A percentile compares a stretch with the other conserved stretches of the same genome.
Evolutionary conservation across 2,329 filamentous ascomycete species (phyloP).

Genomic region (Penicillium sp.): DNA sequence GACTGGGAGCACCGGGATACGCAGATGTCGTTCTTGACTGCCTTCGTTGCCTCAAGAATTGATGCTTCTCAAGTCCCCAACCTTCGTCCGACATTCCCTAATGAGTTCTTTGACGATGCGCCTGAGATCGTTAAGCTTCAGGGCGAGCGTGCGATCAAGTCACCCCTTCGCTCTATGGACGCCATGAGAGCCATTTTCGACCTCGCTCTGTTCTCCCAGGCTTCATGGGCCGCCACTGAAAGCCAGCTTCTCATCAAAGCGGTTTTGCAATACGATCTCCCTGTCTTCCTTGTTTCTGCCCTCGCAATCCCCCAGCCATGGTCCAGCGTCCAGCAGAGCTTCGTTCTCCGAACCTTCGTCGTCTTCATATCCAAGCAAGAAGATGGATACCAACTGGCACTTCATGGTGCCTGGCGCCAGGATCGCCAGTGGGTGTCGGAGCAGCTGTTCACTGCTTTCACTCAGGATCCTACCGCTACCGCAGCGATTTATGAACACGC

Average conservation of each 20-base stretch:
- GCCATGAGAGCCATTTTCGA: constrained; percentile 73
- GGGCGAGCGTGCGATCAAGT: constrained; percentile 72
- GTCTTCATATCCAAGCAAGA: constrained; percentile 81
- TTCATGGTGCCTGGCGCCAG: constrained; percentile 89
- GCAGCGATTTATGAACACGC: constrained; percentile 78
- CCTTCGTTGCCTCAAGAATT: constrained; percentile 77
- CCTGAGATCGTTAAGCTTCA: constrained; percentile 63
- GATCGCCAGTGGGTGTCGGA: constrained; percentile 85
- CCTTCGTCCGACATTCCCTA: constrained; percentile 75
- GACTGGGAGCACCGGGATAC: constrained; percentile 84
- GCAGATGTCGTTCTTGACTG: constrained; percentile 90
- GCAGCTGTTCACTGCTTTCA: constrained; percentile 77
- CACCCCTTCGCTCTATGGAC: constrained; percentile 85
- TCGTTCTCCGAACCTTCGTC: constrained; percentile 65
- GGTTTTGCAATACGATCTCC: constrained; percentile 60
- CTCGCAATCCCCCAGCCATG: constrained; percentile 55
- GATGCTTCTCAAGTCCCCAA: constrained; percentile 85
- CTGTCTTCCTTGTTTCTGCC: constrained; percentile 56
- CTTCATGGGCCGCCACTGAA: constrained; percentile 60
- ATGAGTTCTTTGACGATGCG: constrained; percentile 65
- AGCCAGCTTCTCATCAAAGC: constrained; percentile 62
- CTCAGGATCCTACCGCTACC: constrained; percentile 69
- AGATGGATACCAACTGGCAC: constrained; percentile 80
- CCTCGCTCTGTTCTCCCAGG: constrained; percentile 63
- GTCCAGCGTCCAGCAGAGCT: constrained; percentile 53